A percentile compares a stretch with the other conserved stretches of the same genome.
Conservation (phyloP, 345 rosid genomes). For the Sisymbrium altissimum region DNA sequence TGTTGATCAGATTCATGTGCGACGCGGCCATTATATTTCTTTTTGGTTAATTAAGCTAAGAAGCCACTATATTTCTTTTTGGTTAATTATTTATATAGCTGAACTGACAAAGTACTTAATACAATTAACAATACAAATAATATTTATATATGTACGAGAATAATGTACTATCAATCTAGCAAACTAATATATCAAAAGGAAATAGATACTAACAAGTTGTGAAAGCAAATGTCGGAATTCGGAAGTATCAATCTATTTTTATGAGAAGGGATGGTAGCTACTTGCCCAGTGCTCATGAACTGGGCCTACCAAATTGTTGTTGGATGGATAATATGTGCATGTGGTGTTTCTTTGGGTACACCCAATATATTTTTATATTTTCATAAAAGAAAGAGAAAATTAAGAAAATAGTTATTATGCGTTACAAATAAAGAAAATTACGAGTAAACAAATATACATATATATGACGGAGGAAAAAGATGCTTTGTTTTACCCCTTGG, state of each 20-base stretch:
- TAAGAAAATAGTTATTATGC: neutral
- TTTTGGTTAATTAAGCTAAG: neutral
- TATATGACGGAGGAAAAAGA: neutral
- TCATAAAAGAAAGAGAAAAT: neutral
- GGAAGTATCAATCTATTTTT: constrained; percentile 14
- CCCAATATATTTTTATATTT: neutral
- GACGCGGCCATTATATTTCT: neutral
- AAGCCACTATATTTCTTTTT: neutral
- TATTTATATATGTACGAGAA: neutral
- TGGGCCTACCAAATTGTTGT: constrained; percentile 27
- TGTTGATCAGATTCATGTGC: neutral
- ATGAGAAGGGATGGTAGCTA: constrained; percentile 23
- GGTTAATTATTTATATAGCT: neutral
- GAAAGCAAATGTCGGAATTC: neutral
- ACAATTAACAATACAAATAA: neutral
- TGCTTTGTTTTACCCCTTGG: constrained; percentile 9
- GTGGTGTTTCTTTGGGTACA: constrained; percentile 24
- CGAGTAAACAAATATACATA: neutral
- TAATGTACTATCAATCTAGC: neutral
- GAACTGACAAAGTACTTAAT: neutral
- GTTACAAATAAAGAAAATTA: neutral
- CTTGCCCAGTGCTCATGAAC: constrained; percentile 16
- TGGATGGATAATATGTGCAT: constrained; percentile 33
- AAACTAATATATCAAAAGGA: neutral
- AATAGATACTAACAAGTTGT: neutral